Base-by-base conservation (phyloP, 805 yeast genomes). In the Lipomyces yamanashiensis region DNA sequence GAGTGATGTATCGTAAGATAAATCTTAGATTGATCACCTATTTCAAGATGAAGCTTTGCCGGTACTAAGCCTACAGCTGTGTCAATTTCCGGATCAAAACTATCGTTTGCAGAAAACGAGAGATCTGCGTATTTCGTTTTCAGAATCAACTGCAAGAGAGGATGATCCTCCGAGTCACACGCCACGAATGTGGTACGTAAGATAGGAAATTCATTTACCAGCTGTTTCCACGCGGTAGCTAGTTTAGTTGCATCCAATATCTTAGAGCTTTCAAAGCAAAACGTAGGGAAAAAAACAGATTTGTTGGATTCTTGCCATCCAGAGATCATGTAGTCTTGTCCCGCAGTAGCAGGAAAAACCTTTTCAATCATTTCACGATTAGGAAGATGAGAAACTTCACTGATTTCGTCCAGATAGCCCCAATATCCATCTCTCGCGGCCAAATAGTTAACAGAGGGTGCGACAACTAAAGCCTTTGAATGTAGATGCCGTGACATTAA, bases 1-100 rank as follows among this genome's bases (percentile, higher is more conserved):
- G 72, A 66, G 56, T 71, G 73, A 43, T 71, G 73, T 8, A 71
- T 67, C 10, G 61, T 54, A 33, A 71, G 44, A 59, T 58, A 40
- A n/a, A 62, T 15, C 44, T 10, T 21, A 21, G 21, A 34, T 9
- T 51, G 39, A 19, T 44, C 28, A 5, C 19, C 40, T 12, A 37
- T 7, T n/a, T 40, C 34, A n/a, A 48, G 45, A 50, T 51, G 61
- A 36, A 60, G 43, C 34, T 49, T 69, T 12, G 56, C 61, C 10
- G 66, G 67, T 5, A 57, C 56, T 10, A 41, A 33, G 33, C 41
- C 62, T 49, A 43, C 39, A 8, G 7, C 37, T 7, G 33, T 17
- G 36, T 45, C 44, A 4, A 10, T 10, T 5, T 50, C 37, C 23
- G 40, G 23, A 34, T 43, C 59, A 36, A 51, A 37, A 7, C 21